Evolutionary conservation across 208 protist genomes (phyloP).

Genomic region (Tritrichomonas foetus): DNA sequence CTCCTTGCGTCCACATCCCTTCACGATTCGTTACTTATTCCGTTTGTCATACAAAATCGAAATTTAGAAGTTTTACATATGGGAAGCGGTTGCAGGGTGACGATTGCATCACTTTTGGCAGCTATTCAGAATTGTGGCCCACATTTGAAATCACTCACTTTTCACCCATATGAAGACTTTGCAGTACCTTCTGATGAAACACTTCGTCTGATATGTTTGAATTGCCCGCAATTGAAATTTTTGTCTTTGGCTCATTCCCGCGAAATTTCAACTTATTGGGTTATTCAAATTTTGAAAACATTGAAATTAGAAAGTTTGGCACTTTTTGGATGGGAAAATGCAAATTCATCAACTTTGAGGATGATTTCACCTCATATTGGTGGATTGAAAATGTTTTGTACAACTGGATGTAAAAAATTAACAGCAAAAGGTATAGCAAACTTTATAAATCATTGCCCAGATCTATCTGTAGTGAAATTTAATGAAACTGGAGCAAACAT

Average conservation of each 20-base stretch:
- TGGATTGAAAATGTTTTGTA: neutral
- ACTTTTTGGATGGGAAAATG: conserved; percentile 1
- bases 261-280: conserved; percentile 17
- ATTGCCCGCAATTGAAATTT: neutral
- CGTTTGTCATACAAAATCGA: neutral
- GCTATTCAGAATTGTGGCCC: neutral
- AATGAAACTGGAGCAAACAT: conserved; percentile 21
- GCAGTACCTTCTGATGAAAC: neutral
- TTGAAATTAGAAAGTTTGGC: neutral
- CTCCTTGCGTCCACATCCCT: neutral
- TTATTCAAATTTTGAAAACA: neutral
- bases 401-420: neutral
- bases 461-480: neutral
- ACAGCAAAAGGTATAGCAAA: neutral
- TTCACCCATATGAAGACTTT: conserved; percentile 20
- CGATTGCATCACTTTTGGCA: neutral
- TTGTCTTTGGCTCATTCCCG: neutral
- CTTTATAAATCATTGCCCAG: neutral
- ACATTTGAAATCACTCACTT: neutral
- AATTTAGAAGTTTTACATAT: neutral
- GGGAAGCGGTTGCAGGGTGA: neutral
- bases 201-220: neutral
- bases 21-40: neutral
- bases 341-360: conserved; percentile 20
- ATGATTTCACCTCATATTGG: neutral